phyloP scores from a whole-genome alignment of 495 filamentous ascomycete genomes.

The Geoglossum glabrum region DNA sequence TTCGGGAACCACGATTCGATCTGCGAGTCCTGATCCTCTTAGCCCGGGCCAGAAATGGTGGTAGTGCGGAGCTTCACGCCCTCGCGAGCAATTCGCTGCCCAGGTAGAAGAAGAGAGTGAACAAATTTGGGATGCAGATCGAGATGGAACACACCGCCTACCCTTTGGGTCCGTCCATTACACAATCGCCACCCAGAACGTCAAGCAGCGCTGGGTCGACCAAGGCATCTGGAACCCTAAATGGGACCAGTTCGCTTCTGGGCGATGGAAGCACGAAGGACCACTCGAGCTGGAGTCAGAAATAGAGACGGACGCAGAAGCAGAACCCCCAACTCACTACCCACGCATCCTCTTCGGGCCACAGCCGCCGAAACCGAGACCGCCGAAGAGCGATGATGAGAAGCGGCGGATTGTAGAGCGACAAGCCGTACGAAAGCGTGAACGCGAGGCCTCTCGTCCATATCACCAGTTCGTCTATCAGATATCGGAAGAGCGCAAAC shows the following conservation, averaged over 20 bases:
- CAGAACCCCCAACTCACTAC: neutral
- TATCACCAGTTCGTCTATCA: constrained; percentile 10
- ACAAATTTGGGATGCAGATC: too few relatives aligned
- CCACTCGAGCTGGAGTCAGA: neutral
- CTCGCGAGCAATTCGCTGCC: too few relatives aligned
- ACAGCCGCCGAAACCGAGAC: neutral
- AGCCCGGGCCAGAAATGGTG: too few relatives aligned
- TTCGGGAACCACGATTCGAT: too few relatives aligned
- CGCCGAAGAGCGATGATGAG: constrained; percentile 2
- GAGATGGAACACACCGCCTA: too few relatives aligned
- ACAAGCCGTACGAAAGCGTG: neutral
- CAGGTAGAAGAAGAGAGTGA: too few relatives aligned
- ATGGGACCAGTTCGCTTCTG: neutral
- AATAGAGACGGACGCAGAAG: neutral
- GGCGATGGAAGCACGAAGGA: constrained; percentile 7
- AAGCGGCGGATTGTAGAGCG: neutral
- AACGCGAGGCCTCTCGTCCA: constrained; percentile 9
- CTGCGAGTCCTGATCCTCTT: too few relatives aligned
- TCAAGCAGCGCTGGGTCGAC: constrained; percentile 6
- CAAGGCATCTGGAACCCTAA: constrained; percentile 9
- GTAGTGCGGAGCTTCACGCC: too few relatives aligned
- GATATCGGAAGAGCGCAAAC: constrained; percentile 6
- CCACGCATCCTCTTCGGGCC: neutral
- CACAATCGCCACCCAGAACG: neutral
- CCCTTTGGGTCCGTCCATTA: neutral